Conservation (phyloP, 2,329 filamentous ascomycete genomes). For the Microascus cirrosus region DNA sequence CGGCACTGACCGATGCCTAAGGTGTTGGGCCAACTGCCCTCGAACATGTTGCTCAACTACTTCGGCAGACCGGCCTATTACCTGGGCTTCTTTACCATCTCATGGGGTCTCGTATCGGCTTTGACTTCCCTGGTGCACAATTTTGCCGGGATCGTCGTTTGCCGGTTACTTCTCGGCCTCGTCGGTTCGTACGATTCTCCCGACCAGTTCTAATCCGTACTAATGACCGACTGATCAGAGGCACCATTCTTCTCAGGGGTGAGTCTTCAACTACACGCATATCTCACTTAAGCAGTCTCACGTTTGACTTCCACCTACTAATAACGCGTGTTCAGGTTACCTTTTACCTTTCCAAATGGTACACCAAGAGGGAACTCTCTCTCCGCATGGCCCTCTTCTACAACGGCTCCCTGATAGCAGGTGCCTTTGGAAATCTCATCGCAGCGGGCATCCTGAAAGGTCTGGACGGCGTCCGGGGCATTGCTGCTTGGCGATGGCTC, state of each 20-base stretch:
- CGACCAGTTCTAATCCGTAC: too few relatives aligned
- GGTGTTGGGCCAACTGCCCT: conserved; percentile 13
- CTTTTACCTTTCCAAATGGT: conserved; percentile 6
- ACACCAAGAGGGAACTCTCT: conserved; percentile 35
- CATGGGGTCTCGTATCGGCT: conserved; percentile 7
- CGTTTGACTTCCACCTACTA: not conserved
- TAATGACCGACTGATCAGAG: conserved; percentile 11
- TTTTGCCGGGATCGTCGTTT: conserved; percentile 21
- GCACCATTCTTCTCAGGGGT: conserved; percentile 38
- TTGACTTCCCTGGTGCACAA: conserved; percentile 19
- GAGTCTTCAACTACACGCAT: not conserved
- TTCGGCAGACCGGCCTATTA: conserved; percentile 19
- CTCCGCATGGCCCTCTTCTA: conserved; percentile 23
- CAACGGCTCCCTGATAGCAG: conserved; percentile 17
- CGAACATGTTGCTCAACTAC: conserved; percentile 14
- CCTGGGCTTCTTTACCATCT: conserved; percentile 23
- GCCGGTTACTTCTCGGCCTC: conserved; percentile 25
- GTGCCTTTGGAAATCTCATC: conserved; percentile 18
- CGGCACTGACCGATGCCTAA: conserved; percentile 5
- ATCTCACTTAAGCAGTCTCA: conserved; percentile 26
- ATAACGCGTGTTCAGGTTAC: not conserved
- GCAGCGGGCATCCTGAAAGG: conserved; percentile 19
- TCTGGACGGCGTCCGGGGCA: conserved; percentile 29
- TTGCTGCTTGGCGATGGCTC: conserved; percentile 38
- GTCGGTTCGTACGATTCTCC: conserved; percentile 12